phyloP scores from a whole-genome alignment of 768 basidiomycete species.

The Paxillus involutus region DNA sequence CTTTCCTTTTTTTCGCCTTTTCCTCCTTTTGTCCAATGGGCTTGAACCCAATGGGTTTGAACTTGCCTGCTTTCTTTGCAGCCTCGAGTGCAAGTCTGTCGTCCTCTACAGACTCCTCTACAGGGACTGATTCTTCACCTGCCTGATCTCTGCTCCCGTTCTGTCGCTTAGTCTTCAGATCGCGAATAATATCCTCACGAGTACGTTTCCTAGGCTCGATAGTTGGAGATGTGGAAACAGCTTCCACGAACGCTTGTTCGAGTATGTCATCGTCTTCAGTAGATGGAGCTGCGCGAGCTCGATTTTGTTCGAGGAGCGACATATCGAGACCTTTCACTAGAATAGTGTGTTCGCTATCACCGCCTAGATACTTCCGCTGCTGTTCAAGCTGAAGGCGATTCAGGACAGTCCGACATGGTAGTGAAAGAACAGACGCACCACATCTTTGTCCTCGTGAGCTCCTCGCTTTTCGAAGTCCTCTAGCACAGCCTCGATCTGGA shows the following conservation, averaged over 20 bases:
- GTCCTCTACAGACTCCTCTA: constrained; percentile 15
- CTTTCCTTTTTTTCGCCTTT: constrained; percentile 46
- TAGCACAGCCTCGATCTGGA: constrained; percentile 73
- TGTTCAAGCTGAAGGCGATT: constrained; percentile 59
- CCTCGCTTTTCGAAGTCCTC: constrained; percentile 77
- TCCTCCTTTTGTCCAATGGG: constrained; percentile 49
- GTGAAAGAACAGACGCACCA: constrained; percentile 41
- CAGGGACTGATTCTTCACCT: constrained; percentile 7
- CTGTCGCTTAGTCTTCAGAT: constrained; percentile 67
- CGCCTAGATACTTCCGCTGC: constrained; percentile 76
- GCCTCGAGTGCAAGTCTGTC: constrained; percentile 31
- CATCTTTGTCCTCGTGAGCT: constrained; percentile 56
- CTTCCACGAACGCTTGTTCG: constrained; percentile 69
- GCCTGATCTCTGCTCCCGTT: constrained; percentile 23
- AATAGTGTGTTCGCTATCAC: constrained; percentile 82
- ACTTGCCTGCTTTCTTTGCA: constrained; percentile 43
- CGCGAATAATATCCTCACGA: constrained; percentile 72
- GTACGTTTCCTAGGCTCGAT: constrained; percentile 62
- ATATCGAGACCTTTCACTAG: constrained; percentile 90
- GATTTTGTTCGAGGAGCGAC: constrained; percentile 82
- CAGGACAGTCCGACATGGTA: neutral
- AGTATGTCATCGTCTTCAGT: constrained; percentile 78
- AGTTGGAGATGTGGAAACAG: constrained; percentile 27
- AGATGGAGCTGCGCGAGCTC: constrained; percentile 57
- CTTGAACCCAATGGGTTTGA: constrained; percentile 63